Base-by-base conservation (phyloP, 345 rosid species). In the Raphanus sativus region DNA sequence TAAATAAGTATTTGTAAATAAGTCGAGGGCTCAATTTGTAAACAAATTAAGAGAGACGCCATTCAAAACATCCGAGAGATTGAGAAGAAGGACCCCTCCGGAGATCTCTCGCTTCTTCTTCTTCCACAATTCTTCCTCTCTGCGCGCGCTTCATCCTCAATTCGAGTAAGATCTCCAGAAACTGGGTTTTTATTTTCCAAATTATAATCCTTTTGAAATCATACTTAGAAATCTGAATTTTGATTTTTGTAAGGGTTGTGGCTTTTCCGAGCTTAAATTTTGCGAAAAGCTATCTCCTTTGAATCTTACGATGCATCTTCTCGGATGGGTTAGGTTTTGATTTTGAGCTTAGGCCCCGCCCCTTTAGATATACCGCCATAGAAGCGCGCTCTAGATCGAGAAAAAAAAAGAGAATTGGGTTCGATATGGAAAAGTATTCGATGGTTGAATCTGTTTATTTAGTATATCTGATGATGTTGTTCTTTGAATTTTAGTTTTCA, bases 1-100 rank as follows among this genome's bases (percentile, higher is more conserved):
- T 1, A 56, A 65, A 65, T 45, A n/a, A 4, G 8, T 0, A n/a
- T 6, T 17, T 48, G 55, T 48, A 48, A 50, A 34, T 30, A 78
- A 58, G 3, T 66, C 2, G 5, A 66, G 69, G 77, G 62, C 25
- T 50, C 32, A 45, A 42, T 45, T 15, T 0, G 34, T 32, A 72
- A 66, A 65, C 0, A 40, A 40, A 40, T 3, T 10, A 11, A 21
- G 68, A 73, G 72, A 73, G 73, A 78, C 77, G 81, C 74, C 77
- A 13, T 1, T 67, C 73, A 25, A 72, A 77, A 59, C 50, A 71
- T 67, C 40, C 42, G 59, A 70, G 21, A 16, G 10, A 45, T 4
- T 4, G 21, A 50, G 55, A 5, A 50, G 55, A n/a, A 50, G 55
- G 55, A 10, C 55, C 40, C 34, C 40, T 4, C 55, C 55, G 55